Evolutionary conservation across 2,329 filamentous ascomycete species (phyloP).

Genomic region (Hawksworthiomyces lignivorus): DNA sequence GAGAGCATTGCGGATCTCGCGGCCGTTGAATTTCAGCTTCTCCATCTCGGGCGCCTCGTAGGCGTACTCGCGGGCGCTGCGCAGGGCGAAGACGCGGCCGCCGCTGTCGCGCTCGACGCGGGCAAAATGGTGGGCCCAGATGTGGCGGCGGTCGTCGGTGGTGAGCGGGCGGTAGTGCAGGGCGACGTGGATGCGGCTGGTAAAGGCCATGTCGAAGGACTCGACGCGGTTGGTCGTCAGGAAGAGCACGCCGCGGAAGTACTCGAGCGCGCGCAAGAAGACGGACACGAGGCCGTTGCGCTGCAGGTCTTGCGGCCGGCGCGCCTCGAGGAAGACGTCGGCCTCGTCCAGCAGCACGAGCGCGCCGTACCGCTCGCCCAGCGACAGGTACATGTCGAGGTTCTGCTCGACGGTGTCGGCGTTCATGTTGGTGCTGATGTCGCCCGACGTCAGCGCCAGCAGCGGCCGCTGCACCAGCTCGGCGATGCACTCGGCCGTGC

Average conservation of each 20-base stretch:
- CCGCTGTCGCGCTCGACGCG: slow-evolving; percentile 33
- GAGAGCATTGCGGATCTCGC: slow-evolving; percentile 25
- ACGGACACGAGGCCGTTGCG: slow-evolving; percentile 41
- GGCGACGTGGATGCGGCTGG: slow-evolving; percentile 41
- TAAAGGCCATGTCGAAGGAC: slow-evolving; percentile 40
- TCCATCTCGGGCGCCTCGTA: slow-evolving; percentile 29
- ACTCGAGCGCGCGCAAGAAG: slow-evolving; percentile 44
- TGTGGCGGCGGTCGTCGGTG: slow-evolving; percentile 34
- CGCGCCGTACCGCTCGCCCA: slow-evolving; percentile 42
- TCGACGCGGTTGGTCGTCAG: slow-evolving; percentile 43
- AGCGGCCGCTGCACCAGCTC: slow-evolving; percentile 44
- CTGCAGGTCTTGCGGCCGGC: slow-evolving; percentile 33
- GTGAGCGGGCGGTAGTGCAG: slow-evolving; percentile 36
- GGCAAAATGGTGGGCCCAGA: slow-evolving; percentile 40
- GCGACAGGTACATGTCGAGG: slow-evolving; percentile 37
- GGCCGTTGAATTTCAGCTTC: slow-evolving; percentile 33
- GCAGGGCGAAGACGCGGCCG: slow-evolving; percentile 28
- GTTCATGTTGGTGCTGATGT: slow-evolving; percentile 31
- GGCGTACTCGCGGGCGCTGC: slow-evolving; percentile 32
- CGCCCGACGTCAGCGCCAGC: slow-evolving; percentile 42
- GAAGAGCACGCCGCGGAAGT: slow-evolving; percentile 43
- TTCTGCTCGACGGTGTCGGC: slow-evolving; percentile 32
- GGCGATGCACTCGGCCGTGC: slow-evolving; percentile 47
- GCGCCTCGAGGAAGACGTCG: slow-evolving; percentile 51
- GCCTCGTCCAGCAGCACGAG: slow-evolving; percentile 52